Percentiles rank a stretch among this genome's conserved stretches.
These are phyloP conservation scores for Candida manassasensis DNA, from an alignment of 805 yeast species.

Conservation along the genomic window DNA sequence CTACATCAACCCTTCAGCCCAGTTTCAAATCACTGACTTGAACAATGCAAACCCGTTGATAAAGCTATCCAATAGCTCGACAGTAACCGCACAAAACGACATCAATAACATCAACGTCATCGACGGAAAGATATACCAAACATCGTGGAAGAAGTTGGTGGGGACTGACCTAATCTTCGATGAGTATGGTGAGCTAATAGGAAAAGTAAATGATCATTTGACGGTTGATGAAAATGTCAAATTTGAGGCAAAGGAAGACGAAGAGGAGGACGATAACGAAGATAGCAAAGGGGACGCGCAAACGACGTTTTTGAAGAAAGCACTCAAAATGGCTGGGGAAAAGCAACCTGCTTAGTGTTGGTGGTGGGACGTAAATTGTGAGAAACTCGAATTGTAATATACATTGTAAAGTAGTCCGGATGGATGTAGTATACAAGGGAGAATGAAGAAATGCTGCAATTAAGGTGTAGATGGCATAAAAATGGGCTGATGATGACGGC, in stretches of 20 bases:
- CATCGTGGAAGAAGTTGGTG: constrained; percentile 69
- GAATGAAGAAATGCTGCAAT: no score
- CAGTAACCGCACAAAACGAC: constrained; percentile 9
- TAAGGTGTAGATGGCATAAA: no score
- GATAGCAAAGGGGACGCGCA: constrained; percentile 11
- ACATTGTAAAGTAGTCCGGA: no score
- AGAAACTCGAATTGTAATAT: no score
- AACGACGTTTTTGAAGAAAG: constrained; percentile 18
- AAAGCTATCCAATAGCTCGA: constrained; percentile 26
- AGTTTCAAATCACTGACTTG: constrained; percentile 34
- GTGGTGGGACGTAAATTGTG: no score
- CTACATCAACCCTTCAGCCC: constrained; percentile 37
- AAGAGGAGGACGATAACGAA: constrained; percentile 15
- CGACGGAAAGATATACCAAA: constrained; percentile 56
- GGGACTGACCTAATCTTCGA: constrained; percentile 63
- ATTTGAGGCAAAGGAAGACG: constrained; percentile 17
- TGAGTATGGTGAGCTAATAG: constrained; percentile 38
- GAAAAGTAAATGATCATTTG: constrained; percentile 38
- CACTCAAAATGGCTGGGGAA: constrained; percentile 11
- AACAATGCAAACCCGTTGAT: constrained; percentile 30
- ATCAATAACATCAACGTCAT: constrained; percentile 28
- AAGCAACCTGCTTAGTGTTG: no score
- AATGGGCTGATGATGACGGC: no score
- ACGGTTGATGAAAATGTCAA: constrained; percentile 24
- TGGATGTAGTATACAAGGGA: no score